Percentiles rank a stretch among this genome's conserved stretches.
Conservation (phyloP, 192 early-diverging fungal genomes). For the Entomortierella chlamydospora region DNA sequence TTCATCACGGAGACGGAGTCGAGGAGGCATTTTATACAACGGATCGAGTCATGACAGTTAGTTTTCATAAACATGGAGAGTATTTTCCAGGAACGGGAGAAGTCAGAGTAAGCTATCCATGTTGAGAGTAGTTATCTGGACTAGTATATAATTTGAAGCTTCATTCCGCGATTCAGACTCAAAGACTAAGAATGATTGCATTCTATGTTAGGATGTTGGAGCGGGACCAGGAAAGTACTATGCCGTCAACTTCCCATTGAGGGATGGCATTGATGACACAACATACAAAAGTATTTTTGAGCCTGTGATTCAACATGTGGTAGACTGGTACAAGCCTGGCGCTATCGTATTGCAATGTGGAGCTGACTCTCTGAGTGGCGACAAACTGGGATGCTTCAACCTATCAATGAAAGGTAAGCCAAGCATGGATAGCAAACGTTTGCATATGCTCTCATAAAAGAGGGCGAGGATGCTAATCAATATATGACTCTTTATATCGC, state of each 20-base stretch:
- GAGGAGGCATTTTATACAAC: conserved; percentile 99
- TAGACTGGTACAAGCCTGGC: conserved; percentile 93
- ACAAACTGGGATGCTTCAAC: conserved; percentile 95
- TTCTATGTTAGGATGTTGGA: conserved; percentile 82
- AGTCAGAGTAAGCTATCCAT: conserved; percentile 70
- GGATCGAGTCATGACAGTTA: conserved; percentile 98
- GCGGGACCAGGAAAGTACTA: conserved; percentile 90
- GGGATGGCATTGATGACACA: conserved; percentile 94
- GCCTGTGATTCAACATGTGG: conserved; percentile 79
- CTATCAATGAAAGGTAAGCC: conserved; percentile 82
- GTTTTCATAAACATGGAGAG: conserved; percentile 99
- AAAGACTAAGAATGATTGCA: too few species aligned
- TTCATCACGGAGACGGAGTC: conserved; percentile 99
- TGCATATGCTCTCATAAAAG: too few species aligned
- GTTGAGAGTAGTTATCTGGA: too few species aligned
- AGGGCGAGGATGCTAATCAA: too few species aligned
- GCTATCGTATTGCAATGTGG: conserved; percentile 96
- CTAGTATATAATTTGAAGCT: too few species aligned
- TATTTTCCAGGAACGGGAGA: conserved; percentile 99
- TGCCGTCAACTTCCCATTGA: conserved; percentile 95
- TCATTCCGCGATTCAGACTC: too few species aligned
- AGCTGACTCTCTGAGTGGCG: conserved; percentile 93
- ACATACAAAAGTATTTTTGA: conserved; percentile 93
- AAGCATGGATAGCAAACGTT: too few species aligned
- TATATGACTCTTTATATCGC: too few species aligned